Evolutionary conservation across 768 basidiomycete species (phyloP).

Genomic region (Leccinum fibrillosum): DNA sequence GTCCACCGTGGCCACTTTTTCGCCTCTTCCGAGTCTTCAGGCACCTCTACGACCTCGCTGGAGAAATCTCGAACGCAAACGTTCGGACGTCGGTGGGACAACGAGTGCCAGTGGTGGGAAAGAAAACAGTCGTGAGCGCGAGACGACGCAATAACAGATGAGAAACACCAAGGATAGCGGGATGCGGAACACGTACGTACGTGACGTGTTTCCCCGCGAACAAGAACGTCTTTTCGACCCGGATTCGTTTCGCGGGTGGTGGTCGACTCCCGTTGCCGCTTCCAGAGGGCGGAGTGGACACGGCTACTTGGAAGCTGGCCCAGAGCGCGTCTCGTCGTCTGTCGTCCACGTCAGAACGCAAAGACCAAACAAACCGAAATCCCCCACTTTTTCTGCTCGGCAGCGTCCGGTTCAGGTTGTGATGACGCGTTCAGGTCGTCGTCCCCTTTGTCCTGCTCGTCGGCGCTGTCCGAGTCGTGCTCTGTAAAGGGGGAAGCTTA

Average conservation of each 20-base stretch:
- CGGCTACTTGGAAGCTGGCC: conserved; percentile 65
- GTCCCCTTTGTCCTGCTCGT: conserved; percentile 37
- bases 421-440: neutral
- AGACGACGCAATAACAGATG: neutral
- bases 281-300: conserved; percentile 31
- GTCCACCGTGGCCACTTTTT: conserved; percentile 67
- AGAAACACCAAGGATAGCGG: neutral
- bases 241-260: conserved; percentile 44
- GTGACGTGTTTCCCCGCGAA: conserved; percentile 76
- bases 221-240: conserved; percentile 63
- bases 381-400: conserved; percentile 44
- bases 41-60: conserved; percentile 74
- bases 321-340: conserved; percentile 67
- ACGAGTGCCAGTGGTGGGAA: too few species aligned
- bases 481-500: neutral
- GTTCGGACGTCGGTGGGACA: neutral
- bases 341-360: neutral
- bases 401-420: conserved; percentile 33
- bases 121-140: neutral
- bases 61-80: neutral
- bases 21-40: conserved; percentile 70
- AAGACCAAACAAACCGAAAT: neutral
- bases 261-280: neutral
- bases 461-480: conserved; percentile 38
- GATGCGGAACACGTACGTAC: conserved; percentile 48